Evolutionary conservation across 2,329 filamentous ascomycete species (phyloP), one percentile per base, ranked within the genome.

Genomic region (Neofusicoccum cordaticola): DNA sequence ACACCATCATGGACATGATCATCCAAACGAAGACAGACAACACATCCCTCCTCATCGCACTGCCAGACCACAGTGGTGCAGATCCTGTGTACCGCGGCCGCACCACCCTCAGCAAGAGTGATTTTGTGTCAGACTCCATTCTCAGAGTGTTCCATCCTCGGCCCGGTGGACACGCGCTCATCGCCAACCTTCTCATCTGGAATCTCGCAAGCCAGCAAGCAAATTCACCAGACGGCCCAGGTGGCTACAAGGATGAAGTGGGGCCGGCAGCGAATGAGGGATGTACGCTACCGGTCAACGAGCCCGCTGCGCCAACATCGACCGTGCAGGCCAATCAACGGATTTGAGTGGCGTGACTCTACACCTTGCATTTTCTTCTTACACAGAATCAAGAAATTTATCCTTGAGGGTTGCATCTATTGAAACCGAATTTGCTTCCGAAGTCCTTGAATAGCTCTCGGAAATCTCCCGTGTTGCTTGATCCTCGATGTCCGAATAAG

Each of bases 81-180:
- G 45, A 48, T 6, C 45, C 45, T 15, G 45, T 19, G 1, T 48
- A 48, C 19, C 45, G 45, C n/a, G 45, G 45, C 13, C 45, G 45
- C 45, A 4, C 45, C 9, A 22, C 45, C 11, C 45, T 48, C 12
- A 48, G 45, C 45, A 19, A 12, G 17, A 48, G 45, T 13, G 45
- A 48, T 11, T 27, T 48, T 19, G 19, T 48, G 2, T 27, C 73
- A 9, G 72, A 76, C 66, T 66, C 65, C 7, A 74, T 71, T 50
- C 73, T 73, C 64, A 66, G 72, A 7, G 71, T 74, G 3, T 75
- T 75, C 53, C 72, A 75, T 68, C 37, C 72, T 48, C 65, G 72
- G 15, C 71, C 71, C 1, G 47, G 57, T 27, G 72, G 69, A 2
- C 74, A 75, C 60, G 37, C 15, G 45, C 45, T 74, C 41, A 68